Percentiles rank a stretch among this genome's conserved stretches.
Conservation (phyloP, 2,329 filamentous ascomycete genomes). For the Venturia effusa region DNA sequence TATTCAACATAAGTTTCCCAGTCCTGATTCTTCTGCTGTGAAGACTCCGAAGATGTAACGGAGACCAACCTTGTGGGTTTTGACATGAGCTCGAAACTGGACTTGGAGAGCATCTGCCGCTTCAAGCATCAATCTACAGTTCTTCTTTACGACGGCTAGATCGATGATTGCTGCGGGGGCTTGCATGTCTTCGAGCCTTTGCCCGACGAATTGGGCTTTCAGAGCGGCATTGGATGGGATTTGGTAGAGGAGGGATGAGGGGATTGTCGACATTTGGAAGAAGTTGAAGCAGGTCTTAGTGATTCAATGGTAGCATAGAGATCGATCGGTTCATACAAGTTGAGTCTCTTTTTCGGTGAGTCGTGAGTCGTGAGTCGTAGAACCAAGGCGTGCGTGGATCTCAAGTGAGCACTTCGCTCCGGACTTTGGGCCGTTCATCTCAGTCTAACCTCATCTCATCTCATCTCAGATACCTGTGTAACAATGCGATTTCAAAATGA, state of each 20-base stretch:
- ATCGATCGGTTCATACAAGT: too few relatives aligned
- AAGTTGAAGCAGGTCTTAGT: not conserved
- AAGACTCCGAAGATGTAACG: slow-evolving; percentile 4
- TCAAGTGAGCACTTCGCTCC: too few relatives aligned
- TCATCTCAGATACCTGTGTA: not conserved
- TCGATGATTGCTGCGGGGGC: slow-evolving; percentile 62
- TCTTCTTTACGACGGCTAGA: slow-evolving; percentile 50
- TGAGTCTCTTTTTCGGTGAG: too few relatives aligned
- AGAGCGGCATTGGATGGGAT: slow-evolving; percentile 22
- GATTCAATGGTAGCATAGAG: too few relatives aligned
- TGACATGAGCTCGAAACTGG: slow-evolving; percentile 66
- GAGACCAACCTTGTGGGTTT: slow-evolving; percentile 61
- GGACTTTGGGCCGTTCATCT: too few relatives aligned
- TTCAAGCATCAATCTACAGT: slow-evolving; percentile 62
- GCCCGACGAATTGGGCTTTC: slow-evolving; percentile 43
- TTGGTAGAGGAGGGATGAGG: slow-evolving; percentile 18
- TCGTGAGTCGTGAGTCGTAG: too few relatives aligned
- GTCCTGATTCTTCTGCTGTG: not conserved
- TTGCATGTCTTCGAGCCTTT: slow-evolving; percentile 47
- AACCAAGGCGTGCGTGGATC: not conserved
- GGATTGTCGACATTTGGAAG: not conserved
- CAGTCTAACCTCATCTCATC: too few relatives aligned
- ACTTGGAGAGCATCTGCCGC: slow-evolving; percentile 49
- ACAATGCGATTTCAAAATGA: not conserved
- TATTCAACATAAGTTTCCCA: slow-evolving; percentile 13